Conservation (phyloP, 106 monocot species). For the Dioscorea dumetorum region DNA sequence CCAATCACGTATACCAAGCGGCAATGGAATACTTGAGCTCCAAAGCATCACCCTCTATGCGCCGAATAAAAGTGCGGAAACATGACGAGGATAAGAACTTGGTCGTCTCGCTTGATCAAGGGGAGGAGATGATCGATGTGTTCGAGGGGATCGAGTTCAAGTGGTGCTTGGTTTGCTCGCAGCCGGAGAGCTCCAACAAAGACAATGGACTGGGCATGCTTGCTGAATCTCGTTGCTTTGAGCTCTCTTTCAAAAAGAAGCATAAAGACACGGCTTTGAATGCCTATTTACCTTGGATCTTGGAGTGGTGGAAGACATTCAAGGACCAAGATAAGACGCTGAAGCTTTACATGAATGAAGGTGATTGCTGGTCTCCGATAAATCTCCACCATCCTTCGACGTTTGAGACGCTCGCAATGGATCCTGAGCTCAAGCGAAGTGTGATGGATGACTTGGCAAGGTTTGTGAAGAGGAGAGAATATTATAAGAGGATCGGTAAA, state of each 20-base stretch:
- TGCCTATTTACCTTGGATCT: conserved; percentile 21
- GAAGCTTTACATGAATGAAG: conserved; percentile 20
- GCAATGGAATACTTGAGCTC: conserved; percentile 15
- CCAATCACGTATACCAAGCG: conserved; percentile 26
- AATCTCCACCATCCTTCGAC: conserved; percentile 38
- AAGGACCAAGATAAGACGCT: conserved; percentile 6
- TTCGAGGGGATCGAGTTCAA: conserved; percentile 26
- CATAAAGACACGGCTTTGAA: conserved; percentile 17
- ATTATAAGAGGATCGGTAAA: conserved; percentile 11
- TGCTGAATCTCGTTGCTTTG: not conserved
- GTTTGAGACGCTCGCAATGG: conserved; percentile 42
- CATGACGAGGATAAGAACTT: conserved; percentile 1
- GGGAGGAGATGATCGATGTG: conserved; percentile 26
- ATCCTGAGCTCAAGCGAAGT: conserved; percentile 20
- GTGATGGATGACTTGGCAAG: conserved; percentile 26
- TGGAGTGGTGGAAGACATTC: conserved; percentile 12
- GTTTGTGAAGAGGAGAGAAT: conserved; percentile 29
- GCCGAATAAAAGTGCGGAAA: conserved; percentile 20
- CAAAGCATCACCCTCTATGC: conserved; percentile 5
- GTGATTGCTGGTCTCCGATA: conserved; percentile 14
- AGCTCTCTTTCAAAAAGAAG: conserved; percentile 33
- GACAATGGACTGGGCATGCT: not conserved
- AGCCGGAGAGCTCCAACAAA: no score
- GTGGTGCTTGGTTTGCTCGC: conserved; percentile 18
- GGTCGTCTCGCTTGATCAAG: conserved; percentile 15